phyloP scores from a whole-genome alignment of 352 stramenopile genomes.

The Pythium phragmitis region DNA sequence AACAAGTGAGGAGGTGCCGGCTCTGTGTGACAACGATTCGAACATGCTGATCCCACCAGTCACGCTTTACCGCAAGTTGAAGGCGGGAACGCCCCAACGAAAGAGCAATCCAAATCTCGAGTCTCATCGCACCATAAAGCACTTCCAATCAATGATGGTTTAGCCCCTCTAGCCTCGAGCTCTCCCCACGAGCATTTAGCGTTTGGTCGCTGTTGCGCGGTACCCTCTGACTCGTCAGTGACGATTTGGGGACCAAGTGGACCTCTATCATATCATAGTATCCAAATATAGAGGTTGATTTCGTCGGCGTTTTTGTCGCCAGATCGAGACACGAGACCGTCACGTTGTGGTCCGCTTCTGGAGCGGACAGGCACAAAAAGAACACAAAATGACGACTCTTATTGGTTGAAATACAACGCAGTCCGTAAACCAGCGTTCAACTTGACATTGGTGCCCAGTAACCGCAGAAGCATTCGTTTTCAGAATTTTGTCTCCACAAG shows the following conservation, averaged over 20 bases:
- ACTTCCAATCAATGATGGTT: no score
- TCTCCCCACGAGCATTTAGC: no score
- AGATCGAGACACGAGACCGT: constrained; percentile 9
- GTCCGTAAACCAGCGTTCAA: constrained; percentile 10
- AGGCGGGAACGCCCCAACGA: neutral
- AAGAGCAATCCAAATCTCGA: neutral
- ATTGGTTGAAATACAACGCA: constrained; percentile 15
- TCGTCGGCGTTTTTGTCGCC: constrained; percentile 1
- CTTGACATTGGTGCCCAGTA: neutral
- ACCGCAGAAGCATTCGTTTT: constrained; percentile 5
- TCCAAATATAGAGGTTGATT: neutral
- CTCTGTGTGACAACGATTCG: constrained; percentile 10
- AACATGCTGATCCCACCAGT: constrained; percentile 17
- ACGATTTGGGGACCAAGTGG: no score
- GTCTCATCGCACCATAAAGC: neutral
- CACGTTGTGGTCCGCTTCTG: constrained; percentile 1
- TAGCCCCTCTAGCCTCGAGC: no score
- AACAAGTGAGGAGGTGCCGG: constrained; percentile 3
- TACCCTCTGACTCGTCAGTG: neutral
- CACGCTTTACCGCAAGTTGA: constrained; percentile 8
- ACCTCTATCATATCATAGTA: no score
- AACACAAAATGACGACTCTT: constrained; percentile 8
- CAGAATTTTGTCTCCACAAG: constrained; percentile 5
- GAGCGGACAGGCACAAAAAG: constrained; percentile 13
- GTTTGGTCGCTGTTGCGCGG: neutral